phyloP scores from a whole-genome alignment of 164 flowering plant species.

The Taxillus chinensis region DNA sequence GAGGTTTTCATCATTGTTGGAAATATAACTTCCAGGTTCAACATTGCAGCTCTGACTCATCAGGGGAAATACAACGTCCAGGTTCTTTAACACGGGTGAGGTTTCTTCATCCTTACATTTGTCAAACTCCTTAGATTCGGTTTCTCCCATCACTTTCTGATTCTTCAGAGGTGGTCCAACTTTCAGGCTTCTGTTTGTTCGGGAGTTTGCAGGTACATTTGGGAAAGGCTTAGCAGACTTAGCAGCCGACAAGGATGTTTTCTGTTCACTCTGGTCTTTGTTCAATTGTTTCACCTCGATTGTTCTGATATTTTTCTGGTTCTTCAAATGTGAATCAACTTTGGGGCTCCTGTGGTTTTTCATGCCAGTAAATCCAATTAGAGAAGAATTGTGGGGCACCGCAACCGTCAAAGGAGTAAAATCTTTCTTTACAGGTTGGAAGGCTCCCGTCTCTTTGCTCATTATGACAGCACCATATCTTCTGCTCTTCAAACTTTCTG shows the following conservation, averaged over 20 bases:
- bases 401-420: not conserved
- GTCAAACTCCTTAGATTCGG: not conserved
- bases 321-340: slow-evolving; percentile 17
- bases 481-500: not conserved
- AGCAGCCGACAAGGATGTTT: not conserved
- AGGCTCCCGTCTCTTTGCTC: not conserved
- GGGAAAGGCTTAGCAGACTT: too few relatives aligned
- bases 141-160: not conserved
- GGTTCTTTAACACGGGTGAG: not conserved
- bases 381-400: not conserved
- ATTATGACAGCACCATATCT: not conserved
- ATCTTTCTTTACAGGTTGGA: not conserved
- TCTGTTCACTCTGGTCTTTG: not conserved
- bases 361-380: not conserved
- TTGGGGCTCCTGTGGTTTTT: slow-evolving; percentile 15
- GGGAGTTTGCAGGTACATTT: not conserved
- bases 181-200: not conserved
- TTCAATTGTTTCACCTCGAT: not conserved
- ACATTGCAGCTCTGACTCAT: not conserved
- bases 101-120: not conserved
- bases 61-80: not conserved
- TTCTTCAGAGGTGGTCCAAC: not conserved
- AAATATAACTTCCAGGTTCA: not conserved
- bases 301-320: slow-evolving; percentile 3
- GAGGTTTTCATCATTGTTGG: slow-evolving; percentile 18